phyloP scores from a whole-genome alignment of 768 basidiomycete genomes.

The Kwoniella dejecticola region DNA sequence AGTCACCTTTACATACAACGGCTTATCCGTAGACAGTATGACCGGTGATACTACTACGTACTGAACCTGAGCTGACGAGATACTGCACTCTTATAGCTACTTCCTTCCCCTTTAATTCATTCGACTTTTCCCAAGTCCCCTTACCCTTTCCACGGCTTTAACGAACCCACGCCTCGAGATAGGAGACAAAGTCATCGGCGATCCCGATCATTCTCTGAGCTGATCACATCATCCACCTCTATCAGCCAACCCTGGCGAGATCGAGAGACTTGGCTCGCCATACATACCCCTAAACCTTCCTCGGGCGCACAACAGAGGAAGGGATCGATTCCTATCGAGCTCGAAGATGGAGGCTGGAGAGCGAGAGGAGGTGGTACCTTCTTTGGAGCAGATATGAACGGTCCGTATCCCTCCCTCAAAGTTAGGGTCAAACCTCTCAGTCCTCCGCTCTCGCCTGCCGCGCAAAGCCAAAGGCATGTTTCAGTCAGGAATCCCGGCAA shows the following conservation, averaged over 20 bases:
- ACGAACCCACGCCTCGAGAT: background rate
- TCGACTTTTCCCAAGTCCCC: constrained; percentile 1
- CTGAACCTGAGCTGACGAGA: constrained; percentile 4
- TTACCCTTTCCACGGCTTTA: background rate
- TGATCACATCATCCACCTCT: constrained; percentile 6
- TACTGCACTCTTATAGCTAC: background rate
- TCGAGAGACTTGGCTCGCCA: constrained; percentile 18
- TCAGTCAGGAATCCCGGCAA: background rate
- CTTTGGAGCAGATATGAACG: constrained; percentile 21
- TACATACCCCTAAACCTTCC: background rate
- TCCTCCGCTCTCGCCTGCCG: background rate
- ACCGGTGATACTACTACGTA: background rate
- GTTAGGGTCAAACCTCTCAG: constrained; percentile 6
- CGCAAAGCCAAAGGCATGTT: background rate
- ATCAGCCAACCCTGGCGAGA: constrained; percentile 18
- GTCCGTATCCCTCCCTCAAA: constrained; percentile 4
- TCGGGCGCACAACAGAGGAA: background rate
- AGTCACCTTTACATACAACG: background rate
- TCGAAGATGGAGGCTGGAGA: constrained; percentile 13
- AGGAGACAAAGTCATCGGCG: constrained; percentile 6
- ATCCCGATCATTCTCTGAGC: constrained; percentile 21
- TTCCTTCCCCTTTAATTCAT: background rate
- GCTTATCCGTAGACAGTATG: background rate
- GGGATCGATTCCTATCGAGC: background rate
- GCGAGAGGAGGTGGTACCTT: constrained; percentile 13